Percentiles rank a stretch among this genome's conserved stretches.
These are phyloP conservation scores for Hypoxylon sp. DNA, from an alignment of 2,329 filamentous ascomycete species.

Conservation along the genomic window DNA sequence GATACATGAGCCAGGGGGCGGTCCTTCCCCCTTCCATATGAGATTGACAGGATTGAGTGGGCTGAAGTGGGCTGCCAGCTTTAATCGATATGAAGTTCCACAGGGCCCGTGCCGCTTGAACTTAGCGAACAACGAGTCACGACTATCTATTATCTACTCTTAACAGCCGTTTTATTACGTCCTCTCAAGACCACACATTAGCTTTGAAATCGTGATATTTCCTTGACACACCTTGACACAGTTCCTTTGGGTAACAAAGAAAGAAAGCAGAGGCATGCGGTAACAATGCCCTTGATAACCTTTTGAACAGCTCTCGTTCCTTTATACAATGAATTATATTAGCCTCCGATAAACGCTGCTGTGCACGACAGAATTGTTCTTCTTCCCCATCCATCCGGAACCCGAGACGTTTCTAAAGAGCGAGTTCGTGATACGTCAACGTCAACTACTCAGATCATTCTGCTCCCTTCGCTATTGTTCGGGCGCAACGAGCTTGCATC, in stretches of 20 bases:
- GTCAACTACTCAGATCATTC: conserved; percentile 16
- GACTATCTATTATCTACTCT: conserved; percentile 2
- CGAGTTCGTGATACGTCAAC: conserved; percentile 20
- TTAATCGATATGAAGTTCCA: conserved; percentile 40
- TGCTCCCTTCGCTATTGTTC: conserved; percentile 7
- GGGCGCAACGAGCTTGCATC: conserved; percentile 4
- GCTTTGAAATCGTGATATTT: conserved; percentile 13
- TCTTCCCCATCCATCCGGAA: conserved; percentile 25
- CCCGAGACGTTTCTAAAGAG: conserved; percentile 9
- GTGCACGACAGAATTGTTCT: conserved; percentile 37
- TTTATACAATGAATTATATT: conserved; percentile 42
- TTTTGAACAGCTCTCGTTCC: conserved; percentile 47
- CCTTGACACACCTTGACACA: conserved; percentile 17
- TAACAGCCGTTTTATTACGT: conserved; percentile 7
- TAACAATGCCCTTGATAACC: conserved; percentile 47
- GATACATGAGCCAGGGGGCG: conserved; percentile 27
- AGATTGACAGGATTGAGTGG: neutral
- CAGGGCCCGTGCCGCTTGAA: conserved; percentile 29
- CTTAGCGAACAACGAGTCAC: conserved; percentile 1
- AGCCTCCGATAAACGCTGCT: conserved; percentile 42
- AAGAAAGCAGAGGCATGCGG: conserved; percentile 16
- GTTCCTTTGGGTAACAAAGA: conserved; percentile 31
- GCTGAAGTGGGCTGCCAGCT: neutral
- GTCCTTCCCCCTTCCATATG: conserved; percentile 22
- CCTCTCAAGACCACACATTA: conserved; percentile 5